These are phyloP conservation scores for Colletotrichum sidae DNA, from an alignment of 2,329 filamentous ascomycete genomes.

Conservation along the genomic window DNA sequence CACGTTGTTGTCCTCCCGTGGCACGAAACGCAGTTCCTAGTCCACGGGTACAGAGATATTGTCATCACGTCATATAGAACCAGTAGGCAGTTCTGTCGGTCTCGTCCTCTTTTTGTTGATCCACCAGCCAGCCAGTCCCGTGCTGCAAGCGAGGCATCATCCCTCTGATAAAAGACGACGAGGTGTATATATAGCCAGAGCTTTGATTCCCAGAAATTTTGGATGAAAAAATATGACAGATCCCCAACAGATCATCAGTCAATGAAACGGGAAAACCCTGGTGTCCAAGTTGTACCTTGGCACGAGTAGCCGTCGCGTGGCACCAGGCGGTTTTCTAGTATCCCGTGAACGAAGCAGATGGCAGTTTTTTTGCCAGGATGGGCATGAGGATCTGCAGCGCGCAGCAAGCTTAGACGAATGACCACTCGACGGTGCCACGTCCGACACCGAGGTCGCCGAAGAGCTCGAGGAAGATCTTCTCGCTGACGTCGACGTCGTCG, in stretches of 20 bases:
- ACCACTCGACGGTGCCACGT: constrained; percentile 57
- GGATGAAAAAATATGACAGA: constrained; percentile 8
- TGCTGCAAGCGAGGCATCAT: constrained; percentile 30
- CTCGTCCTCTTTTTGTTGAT: constrained; percentile 24
- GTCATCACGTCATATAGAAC: constrained; percentile 36
- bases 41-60: constrained; percentile 34
- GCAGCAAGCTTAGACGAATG: constrained; percentile 52
- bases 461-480: constrained; percentile 66
- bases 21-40: constrained; percentile 1
- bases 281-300: neutral
- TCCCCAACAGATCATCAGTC: neutral
- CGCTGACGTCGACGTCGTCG: constrained; percentile 70
- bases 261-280: constrained; percentile 5
- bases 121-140: constrained; percentile 23
- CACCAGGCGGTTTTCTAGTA: no score
- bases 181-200: constrained; percentile 13
- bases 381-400: constrained; percentile 1
- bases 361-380: constrained; percentile 5
- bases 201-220: constrained; percentile 11
- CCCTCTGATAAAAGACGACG: constrained; percentile 1
- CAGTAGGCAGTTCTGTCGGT: constrained; percentile 1
- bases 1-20: constrained; percentile 4
- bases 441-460: constrained; percentile 59
- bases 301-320: constrained; percentile 13
- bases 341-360: neutral